Evolutionary conservation across 169 alveolate genomes (phyloP), one percentile per base, ranked within the genome.

Genomic region (Cryptosporidium muris): DNA sequence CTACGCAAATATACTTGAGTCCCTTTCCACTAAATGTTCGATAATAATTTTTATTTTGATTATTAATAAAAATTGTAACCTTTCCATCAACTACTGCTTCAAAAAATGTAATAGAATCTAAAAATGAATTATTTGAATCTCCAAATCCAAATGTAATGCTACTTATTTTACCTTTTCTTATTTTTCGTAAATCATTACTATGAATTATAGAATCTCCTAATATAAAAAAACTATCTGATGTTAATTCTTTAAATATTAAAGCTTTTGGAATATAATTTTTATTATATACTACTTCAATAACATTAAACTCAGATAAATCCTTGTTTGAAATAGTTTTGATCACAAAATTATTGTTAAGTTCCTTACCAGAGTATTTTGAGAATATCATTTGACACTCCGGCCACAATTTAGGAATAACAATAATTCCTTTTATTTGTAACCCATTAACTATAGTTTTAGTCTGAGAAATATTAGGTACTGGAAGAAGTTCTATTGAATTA

Each of bases 341-440:
- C 9, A 74, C 49, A 54, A 58, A 74, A 51, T 58, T 58, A 58
- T 74, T 56, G 45, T 68, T 74, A 14, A 16, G 37, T 43, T 56
- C 43, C 25, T 45, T 56, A 4, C 85, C 85, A 3, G 85, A 74
- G 4, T 52, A 56, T 42, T 52, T 58, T 11, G 74, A 66, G 60
- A 74, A 74, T 36, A 74, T 38, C 85, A 74, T 74, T 58, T 74
- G 85, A 54, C 85, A 74, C 43, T 74, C 85, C 47, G 85, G 85
- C 85, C 85, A 74, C 12, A 74, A 54, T 43, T 74, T 74, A 2
- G 85, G 85, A 9, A 74, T 11, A 34, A 60, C 60, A 8, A 74
- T 43, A 2, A 74, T 68, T 54, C 45, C 60, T 3, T 43, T 7
- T 36, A 63, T 14, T 34, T 74, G 47, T 14, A 74, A 45, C 16